phyloP scores from a whole-genome alignment of 306 rosid genomes.

The Prunus padus region DNA sequence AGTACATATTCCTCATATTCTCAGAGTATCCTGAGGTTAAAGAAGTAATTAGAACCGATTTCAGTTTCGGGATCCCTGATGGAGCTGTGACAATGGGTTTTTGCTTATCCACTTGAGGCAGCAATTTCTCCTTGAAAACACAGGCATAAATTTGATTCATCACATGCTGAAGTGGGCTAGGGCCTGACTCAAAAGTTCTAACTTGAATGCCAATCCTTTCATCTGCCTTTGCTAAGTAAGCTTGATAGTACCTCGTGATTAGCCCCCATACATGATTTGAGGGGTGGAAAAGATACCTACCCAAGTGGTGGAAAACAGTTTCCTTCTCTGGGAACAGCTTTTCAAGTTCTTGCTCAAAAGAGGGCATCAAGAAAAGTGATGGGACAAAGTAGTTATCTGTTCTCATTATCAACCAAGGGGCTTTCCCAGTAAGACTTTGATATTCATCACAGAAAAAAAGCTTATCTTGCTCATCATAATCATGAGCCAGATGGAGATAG shows the following conservation, averaged over 20 bases:
- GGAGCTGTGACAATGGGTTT: constrained; percentile 23
- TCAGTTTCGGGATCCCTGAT: constrained; percentile 36
- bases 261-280: constrained; percentile 72
- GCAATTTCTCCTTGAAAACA: constrained; percentile 42
- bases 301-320: constrained; percentile 64
- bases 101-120: constrained; percentile 48
- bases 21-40: constrained; percentile 62
- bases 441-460: constrained; percentile 76
- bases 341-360: constrained; percentile 55
- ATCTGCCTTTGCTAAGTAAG: constrained; percentile 55
- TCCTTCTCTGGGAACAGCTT: constrained; percentile 63
- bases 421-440: constrained; percentile 45
- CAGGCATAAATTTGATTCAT: constrained; percentile 64
- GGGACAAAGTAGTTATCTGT: constrained; percentile 72
- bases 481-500: constrained; percentile 67
- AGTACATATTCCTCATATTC: constrained; percentile 53
- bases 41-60: constrained; percentile 65
- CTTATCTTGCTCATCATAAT: constrained; percentile 69
- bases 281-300: constrained; percentile 71
- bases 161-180: constrained; percentile 63
- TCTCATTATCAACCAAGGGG: constrained; percentile 63
- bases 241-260: constrained; percentile 55
- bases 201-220: constrained; percentile 72
- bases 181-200: constrained; percentile 52
- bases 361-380: constrained; percentile 62